Base-by-base conservation (phyloP, 345 rosid genomes). In the Lepidium aucheri region DNA sequence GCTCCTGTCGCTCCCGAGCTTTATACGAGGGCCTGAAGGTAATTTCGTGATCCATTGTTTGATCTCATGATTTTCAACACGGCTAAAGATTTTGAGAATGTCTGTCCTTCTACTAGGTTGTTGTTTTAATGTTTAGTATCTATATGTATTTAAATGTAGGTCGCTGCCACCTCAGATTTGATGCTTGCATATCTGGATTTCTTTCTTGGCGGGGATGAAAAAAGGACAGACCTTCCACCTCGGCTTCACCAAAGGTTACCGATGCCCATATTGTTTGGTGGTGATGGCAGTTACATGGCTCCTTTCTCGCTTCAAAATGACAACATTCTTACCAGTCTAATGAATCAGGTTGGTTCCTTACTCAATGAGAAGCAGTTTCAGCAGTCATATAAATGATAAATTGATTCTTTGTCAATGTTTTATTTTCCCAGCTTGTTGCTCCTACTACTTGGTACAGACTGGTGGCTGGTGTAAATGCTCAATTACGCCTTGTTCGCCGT, bases 11-110 rank as follows among this genome's bases (percentile, higher is more conserved):
- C 68, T 95, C 99, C 13, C 84, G 99, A 57, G 99, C 99, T 77
- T 85, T 95, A 35, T 95, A 95, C 60, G 99, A 95, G 86, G 99
- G 99, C 61, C 84, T 95, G 52, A 95, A 95, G 99, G 99, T 95
- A 69, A 70, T 77, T 51, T 65, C 18, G 56, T 43, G 62, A 61
- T 52, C 60, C 44, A 58, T 38, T 54, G 11, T 64, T 41, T 59
- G 36, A 17, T 76, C 33, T 42, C 42, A 32, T 45, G 38, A 52
- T 58, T 60, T 16, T 58, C 13, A 24, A 66, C 47, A 7, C 17
- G 68, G 53, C 73, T 28, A n/a, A 24, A 53, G 16, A 28, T 47
- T 60, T 30, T 66, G 14, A 52, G 32, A 51, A 66, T 52, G 43
- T 52, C 61, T 58, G 13, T 67, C n/a, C 39, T 8, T 38, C 17